A percentile compares a stretch with the other conserved stretches of the same genome.
Evolutionary conservation across 2,329 filamentous ascomycete species (phyloP).

Genomic region (Beauveria sp.): DNA sequence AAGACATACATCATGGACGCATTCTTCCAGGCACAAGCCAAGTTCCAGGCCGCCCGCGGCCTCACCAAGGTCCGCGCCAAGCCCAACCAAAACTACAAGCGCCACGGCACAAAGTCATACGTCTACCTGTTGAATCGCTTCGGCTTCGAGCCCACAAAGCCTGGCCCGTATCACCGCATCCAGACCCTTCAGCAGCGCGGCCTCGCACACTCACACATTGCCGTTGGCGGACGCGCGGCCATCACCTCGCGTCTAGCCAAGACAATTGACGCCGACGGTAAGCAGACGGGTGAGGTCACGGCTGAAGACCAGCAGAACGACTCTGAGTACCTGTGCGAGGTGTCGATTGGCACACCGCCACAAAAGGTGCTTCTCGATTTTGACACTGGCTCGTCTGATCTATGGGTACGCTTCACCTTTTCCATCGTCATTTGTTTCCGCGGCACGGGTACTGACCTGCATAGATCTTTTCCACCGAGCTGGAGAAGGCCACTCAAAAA

Average conservation of each 20-base stretch:
- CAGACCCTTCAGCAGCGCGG: constrained; percentile 1
- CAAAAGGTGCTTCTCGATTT: constrained; percentile 34
- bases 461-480: constrained; percentile 22
- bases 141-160: constrained; percentile 5
- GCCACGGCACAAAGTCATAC: constrained; percentile 7
- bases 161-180: not conserved
- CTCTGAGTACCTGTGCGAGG: constrained; percentile 7
- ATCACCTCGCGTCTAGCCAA: not conserved
- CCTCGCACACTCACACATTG: constrained; percentile 1
- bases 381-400: constrained; percentile 35
- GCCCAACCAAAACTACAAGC: constrained; percentile 8
- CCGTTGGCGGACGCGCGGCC: not conserved
- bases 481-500: constrained; percentile 18
- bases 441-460: no score
- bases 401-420: constrained; percentile 21
- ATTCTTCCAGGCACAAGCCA: constrained; percentile 3
- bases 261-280: not conserved
- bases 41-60: constrained; percentile 2
- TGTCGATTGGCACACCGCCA: constrained; percentile 22
- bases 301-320: constrained; percentile 10
- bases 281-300: constrained; percentile 3
- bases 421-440: not conserved
- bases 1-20: not conserved
- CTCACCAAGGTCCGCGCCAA: constrained; percentile 4
- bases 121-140: constrained; percentile 9